Base-by-base conservation (phyloP, 208 protist genomes). In the Trypanosoma congolense region DNA sequence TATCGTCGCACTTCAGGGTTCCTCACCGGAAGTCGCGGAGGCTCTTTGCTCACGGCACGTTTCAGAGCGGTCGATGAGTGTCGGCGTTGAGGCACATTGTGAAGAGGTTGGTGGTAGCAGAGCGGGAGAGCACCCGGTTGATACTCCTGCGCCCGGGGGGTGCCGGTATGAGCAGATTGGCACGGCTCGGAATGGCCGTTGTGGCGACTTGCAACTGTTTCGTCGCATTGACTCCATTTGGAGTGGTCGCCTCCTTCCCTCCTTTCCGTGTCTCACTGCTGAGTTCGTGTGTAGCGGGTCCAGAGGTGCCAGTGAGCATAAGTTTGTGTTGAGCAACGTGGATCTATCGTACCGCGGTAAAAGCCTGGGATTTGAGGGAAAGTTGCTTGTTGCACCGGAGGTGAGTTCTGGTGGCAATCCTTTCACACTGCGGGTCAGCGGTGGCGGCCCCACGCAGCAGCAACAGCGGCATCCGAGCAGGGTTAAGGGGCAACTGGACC, bases 281-380 rank as follows among this genome's bases (percentile, higher is more conserved):
- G 76, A 80, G 62, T 67, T 92, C 45, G 22, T 55, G 40, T 35
- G 36, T 19, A 31, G 18, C 18, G 10, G 12, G 6, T 61, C 56
- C 33, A 10, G 14, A 33, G 4, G 16, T 18, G 50, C 0, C 9
- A 26, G 2, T 18, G 43, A 24, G 10, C 8, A 61, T 70, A 46
- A 52, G 12, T 56, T 63, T 42, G 51, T 64, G 12, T 44, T 92
- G 22, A 83, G 75, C 6, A 78, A 68, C 9, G 53, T 92, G 0
- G 85, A 92, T 47, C 71, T 89, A n/a, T 79, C 76, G 5, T 92
- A 89, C 56, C 77, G 85, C 4, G 85, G 85, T 19, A 92, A 89
- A 65, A 89, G 80, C 44, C 59, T 92, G 28, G 69, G 65, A 2
- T 50, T 75, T 8, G 65, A 63, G 18, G 61, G 70, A 12, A 43